Base-by-base conservation (phyloP, 805 yeast species). In the Hermanozyma aechmeae region DNA sequence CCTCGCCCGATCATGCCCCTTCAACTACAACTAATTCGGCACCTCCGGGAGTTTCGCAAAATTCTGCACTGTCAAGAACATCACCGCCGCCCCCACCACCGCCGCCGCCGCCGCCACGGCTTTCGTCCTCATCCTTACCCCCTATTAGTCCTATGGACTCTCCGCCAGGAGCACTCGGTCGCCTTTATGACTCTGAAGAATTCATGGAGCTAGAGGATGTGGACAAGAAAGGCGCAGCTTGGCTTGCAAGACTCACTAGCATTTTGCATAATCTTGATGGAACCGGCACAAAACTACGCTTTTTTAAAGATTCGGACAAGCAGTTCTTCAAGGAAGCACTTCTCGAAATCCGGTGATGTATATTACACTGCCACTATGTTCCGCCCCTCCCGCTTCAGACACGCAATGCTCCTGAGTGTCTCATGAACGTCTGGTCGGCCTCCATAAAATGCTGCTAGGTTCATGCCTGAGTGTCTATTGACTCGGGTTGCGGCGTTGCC, bases 211-310 rank as follows among this genome's bases (percentile, higher is more conserved):
- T 59, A 27, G 61, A 58, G 31, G 60, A 55, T 23, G 43, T 46
- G 24, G 69, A 63, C 36, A 43, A 36, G 25, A 49, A 40, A 23
- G 69, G 68, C 3, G 61, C 64, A 0, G 37, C 37, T 19, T 62
- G 66, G 63, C 48, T 62, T 16, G 49, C 48, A 26, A 39, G 63
- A 28, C 50, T 59, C 10, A 39, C 53, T 14, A 34, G 38, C 6
- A 52, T 58, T 4, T 33, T 56, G n/a, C 50, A 50, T 23, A 36
- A 25, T 12, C 40, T 59, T 27, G 53, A 50, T 23, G 50, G 49
- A 9, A 43, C 57, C 6, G 37, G 43, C 14, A 51, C 60, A 6
- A 50, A 45, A 31, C 34, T 58, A 5, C 39, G 44, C 24, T 41
- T 61, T 26, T 55, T 59, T 50, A 41, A 50, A 23, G 63, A 57